These are phyloP conservation scores for Datura wrightii DNA, from an alignment of 257 asterid species.

Conservation along the genomic window DNA sequence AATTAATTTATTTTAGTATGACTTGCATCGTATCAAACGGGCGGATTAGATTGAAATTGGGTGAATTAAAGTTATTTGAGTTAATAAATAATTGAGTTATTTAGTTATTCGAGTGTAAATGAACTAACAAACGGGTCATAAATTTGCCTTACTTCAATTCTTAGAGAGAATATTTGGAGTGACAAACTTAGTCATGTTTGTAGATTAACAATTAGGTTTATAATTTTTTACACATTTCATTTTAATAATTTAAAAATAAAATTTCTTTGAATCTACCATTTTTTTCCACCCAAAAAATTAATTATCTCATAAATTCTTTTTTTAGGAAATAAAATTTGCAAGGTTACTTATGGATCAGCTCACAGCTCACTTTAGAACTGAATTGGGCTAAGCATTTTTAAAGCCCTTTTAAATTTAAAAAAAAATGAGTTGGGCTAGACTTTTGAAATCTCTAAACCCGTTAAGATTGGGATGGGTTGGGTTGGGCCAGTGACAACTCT, in stretches of 20 bases:
- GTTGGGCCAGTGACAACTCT: too few relatives aligned
- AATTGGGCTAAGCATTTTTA: background rate
- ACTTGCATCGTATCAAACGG: background rate
- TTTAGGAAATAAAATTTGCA: too few relatives aligned
- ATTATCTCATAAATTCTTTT: too few relatives aligned
- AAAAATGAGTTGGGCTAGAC: background rate
- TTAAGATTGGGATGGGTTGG: too few relatives aligned
- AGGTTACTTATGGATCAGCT: background rate
- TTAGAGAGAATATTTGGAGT: too few relatives aligned
- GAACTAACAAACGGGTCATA: background rate
- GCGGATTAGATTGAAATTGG: background rate
- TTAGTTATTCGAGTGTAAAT: background rate
- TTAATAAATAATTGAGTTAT: background rate
- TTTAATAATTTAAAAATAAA: too few relatives aligned
- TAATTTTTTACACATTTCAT: too few relatives aligned
- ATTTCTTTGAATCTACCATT: too few relatives aligned
- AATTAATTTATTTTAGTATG: background rate
- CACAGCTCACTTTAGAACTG: background rate
- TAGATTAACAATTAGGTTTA: too few relatives aligned
- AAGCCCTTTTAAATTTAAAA: background rate
- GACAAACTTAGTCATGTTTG: too few relatives aligned
- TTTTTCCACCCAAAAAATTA: too few relatives aligned
- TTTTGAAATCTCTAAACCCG: background rate
- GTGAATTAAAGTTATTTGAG: background rate
- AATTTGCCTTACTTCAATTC: too few relatives aligned